Conservation (phyloP, 768 basidiomycete species). For the Rhodotorula paludigena region DNA sequence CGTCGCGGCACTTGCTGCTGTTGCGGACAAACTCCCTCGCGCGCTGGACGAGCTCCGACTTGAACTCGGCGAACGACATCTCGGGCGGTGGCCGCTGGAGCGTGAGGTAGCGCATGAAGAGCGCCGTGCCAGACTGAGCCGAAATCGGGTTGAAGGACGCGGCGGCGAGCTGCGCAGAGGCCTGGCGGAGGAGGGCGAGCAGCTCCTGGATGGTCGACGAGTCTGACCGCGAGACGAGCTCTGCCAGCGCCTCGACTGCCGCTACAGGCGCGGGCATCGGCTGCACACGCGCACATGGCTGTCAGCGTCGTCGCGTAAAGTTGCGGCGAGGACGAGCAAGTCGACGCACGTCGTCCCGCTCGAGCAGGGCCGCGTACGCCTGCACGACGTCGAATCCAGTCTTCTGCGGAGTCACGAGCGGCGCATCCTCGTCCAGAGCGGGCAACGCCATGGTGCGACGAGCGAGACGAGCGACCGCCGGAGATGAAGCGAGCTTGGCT, state of each 20-base stretch:
- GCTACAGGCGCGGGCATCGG: slow-evolving; percentile 40
- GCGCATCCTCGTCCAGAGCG: not conserved
- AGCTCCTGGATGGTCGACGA: slow-evolving; percentile 91
- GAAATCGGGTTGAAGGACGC: slow-evolving; percentile 73
- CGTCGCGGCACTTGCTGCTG: slow-evolving; percentile 68
- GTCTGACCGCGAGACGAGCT: slow-evolving; percentile 35
- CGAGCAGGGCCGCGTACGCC: slow-evolving; percentile 18
- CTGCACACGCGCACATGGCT: not conserved
- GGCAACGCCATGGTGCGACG: not conserved
- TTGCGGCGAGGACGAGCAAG: too few species aligned
- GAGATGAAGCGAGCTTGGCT: not conserved
- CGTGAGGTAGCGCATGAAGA: slow-evolving; percentile 85
- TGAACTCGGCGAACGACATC: slow-evolving; percentile 65
- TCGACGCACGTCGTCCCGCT: slow-evolving; percentile 14
- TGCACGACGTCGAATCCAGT: slow-evolving; percentile 11
- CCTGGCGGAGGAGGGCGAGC: slow-evolving; percentile 72
- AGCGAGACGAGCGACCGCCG: not conserved
- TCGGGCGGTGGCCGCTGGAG: slow-evolving; percentile 34
- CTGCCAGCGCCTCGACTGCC: slow-evolving; percentile 39
- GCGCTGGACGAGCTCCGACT: slow-evolving; percentile 34
- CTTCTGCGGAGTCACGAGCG: not conserved
- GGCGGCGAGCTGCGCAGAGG: slow-evolving; percentile 60
- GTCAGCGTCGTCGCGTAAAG: not conserved
- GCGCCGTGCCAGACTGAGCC: slow-evolving; percentile 79
- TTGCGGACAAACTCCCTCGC: slow-evolving; percentile 54